Base-by-base conservation (phyloP, 2,329 filamentous ascomycete species). In the Rutstroemia sp. region DNA sequence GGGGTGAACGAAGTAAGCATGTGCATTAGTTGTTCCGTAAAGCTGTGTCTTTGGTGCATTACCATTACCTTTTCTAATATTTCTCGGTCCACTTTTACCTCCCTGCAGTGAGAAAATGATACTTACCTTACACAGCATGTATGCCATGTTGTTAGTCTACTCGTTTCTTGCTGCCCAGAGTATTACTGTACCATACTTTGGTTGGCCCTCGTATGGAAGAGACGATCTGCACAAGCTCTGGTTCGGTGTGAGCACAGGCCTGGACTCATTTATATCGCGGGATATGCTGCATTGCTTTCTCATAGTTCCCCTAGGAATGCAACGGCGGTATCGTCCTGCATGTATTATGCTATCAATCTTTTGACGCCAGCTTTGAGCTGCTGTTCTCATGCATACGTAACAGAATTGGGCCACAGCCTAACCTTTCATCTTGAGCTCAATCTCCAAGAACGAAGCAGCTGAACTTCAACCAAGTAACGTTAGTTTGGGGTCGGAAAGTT, bases 71-170 rank as follows among this genome's bases (percentile, higher is more conserved):
- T 49, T 36, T 34, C 23, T n/a, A 7, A 42, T 34, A 27, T 34
- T 34, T 34, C 30, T 44, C 14, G 38, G 21, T 51, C 53, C 46
- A 38, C 47, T 51, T 45, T 45, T 55, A 14, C 16, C 6, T 12
- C 19, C 39, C 7, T 55, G 47, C 53, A 55, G 47, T 55, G 36
- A 55, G 46, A 55, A 55, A 55, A 27, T 55, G 23, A 42, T 49
- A 54, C 44, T 48, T 48, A 19, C 52, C 52, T 55, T 40, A 50
- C 53, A 55, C 53, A 50, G 14, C 46, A 55, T 50, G 9, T 25
- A 55, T 50, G 46, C 38, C 53, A 55, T 45, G 53, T 45, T 40
- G 21, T n/a, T 48, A 34, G 44, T 55, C 36, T 16, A 16, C 36
- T 50, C 44, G 21, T 25, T 47, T 51, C 44, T 47, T 47, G 44